Evolutionary conservation across 2,329 filamentous ascomycete species (phyloP).

Genomic region (Fusarium concolor): DNA sequence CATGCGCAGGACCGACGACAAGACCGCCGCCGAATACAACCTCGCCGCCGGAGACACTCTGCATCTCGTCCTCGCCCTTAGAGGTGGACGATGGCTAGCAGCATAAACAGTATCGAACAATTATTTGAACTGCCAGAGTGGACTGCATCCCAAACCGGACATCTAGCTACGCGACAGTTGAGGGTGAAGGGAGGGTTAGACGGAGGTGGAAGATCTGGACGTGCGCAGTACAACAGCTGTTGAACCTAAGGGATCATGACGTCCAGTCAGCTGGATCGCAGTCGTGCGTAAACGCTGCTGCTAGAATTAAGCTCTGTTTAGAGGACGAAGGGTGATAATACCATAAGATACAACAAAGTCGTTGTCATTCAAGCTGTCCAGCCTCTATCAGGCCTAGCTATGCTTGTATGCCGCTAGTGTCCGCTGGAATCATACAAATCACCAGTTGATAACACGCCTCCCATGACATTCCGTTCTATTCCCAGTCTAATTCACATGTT

Average conservation of each 20-base stretch:
- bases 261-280: slow-evolving; percentile 6
- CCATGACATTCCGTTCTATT: slow-evolving; percentile 3
- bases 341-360: slow-evolving; percentile 16
- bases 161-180: slow-evolving; percentile 1
- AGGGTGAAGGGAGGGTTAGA: slow-evolving; percentile 27
- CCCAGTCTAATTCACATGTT: slow-evolving; percentile 3
- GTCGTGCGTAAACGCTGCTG: slow-evolving; percentile 3
- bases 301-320: neutral
- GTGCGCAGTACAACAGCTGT: slow-evolving; percentile 16
- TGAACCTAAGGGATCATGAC: slow-evolving; percentile 15
- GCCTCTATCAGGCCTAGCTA: slow-evolving; percentile 14
- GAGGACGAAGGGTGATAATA: slow-evolving; percentile 14
- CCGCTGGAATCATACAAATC: neutral
- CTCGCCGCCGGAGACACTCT: slow-evolving; percentile 93
- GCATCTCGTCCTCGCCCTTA: slow-evolving; percentile 93
- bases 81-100: slow-evolving; percentile 70
- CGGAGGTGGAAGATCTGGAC: slow-evolving; percentile 11
- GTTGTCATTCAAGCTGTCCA: slow-evolving; percentile 14
- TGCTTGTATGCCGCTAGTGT: slow-evolving; percentile 1
- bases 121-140: slow-evolving; percentile 9
- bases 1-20: slow-evolving; percentile 84
- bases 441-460: neutral
- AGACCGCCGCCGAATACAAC: slow-evolving; percentile 89
- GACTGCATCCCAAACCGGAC: neutral
- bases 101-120: slow-evolving; percentile 24